phyloP scores from a whole-genome alignment of 768 basidiomycete species.

The Trametes cubensis region DNA sequence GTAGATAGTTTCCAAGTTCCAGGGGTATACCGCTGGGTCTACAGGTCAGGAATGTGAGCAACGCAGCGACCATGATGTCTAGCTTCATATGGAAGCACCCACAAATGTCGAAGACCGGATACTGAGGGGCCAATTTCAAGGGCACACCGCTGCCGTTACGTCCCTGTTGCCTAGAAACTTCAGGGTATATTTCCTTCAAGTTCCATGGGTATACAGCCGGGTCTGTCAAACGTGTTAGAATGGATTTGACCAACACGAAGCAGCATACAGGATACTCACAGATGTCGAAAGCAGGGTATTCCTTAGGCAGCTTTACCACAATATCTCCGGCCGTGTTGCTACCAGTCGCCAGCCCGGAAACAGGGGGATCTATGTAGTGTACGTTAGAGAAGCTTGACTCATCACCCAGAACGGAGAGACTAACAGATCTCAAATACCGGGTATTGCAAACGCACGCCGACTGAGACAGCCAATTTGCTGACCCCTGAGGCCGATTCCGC shows the following conservation, averaged over 20 bases:
- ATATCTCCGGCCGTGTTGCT: neutral
- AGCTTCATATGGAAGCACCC: neutral
- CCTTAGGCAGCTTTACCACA: neutral
- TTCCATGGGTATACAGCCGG: constrained; percentile 24
- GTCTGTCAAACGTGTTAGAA: constrained; percentile 5
- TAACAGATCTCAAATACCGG: constrained; percentile 23
- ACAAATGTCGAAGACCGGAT: constrained; percentile 29
- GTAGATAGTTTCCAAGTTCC: constrained; percentile 26
- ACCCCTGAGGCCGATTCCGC: neutral
- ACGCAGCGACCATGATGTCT: too few species aligned
- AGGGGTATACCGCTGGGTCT: constrained; percentile 32
- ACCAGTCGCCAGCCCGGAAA: neutral
- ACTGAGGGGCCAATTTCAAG: constrained; percentile 8
- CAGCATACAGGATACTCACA: constrained; percentile 17
- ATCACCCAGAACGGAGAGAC: neutral
- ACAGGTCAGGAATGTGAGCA: neutral
- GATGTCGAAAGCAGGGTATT: constrained; percentile 26
- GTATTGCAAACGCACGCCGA: constrained; percentile 14
- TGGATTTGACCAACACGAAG: neutral
- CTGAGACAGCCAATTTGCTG: neutral
- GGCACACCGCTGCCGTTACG: neutral
- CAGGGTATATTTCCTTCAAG: constrained; percentile 18
- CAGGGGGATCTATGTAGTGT: constrained; percentile 9
- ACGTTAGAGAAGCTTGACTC: neutral
- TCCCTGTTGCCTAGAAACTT: neutral